Evolutionary conservation across 2,329 filamentous ascomycete species (phyloP).

Genomic region (Fonsecaea monophora): DNA sequence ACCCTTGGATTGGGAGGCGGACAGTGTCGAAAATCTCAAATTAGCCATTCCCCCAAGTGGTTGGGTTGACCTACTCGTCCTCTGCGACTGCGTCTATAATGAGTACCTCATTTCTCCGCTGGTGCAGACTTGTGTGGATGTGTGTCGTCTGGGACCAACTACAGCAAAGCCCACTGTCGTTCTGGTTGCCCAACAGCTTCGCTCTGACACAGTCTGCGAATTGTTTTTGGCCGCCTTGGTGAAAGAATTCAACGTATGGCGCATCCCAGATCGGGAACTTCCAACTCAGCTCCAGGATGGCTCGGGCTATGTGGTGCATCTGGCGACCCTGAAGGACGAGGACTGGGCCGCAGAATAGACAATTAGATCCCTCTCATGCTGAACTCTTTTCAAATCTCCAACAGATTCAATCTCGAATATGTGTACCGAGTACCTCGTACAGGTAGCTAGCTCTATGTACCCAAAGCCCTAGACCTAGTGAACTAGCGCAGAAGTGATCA

Average conservation of each 20-base stretch:
- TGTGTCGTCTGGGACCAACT: conserved; percentile 66
- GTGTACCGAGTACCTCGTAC: background rate
- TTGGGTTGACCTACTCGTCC: conserved; percentile 72
- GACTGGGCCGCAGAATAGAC: background rate
- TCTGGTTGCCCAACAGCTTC: conserved; percentile 86
- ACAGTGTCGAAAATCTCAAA: conserved; percentile 49
- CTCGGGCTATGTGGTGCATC: conserved; percentile 81
- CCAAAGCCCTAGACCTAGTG: background rate
- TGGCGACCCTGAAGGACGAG: conserved; percentile 65
- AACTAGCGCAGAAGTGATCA: background rate
- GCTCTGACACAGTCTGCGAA: conserved; percentile 84
- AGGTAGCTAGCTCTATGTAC: background rate
- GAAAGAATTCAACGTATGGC: conserved; percentile 74
- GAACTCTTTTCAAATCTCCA: background rate
- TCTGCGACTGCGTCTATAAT: conserved; percentile 96
- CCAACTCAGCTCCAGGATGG: conserved; percentile 65
- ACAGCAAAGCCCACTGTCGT: conserved; percentile 66
- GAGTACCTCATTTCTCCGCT: conserved; percentile 81
- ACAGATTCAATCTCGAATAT: background rate
- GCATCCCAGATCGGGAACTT: conserved; percentile 70
- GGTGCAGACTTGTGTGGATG: conserved; percentile 78
- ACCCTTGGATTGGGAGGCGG: conserved; percentile 81
- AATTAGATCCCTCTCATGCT: background rate
- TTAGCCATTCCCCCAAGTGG: conserved; percentile 46
- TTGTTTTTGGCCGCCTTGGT: conserved; percentile 76